These are phyloP conservation scores for Xylaria telfairii DNA, from an alignment of 495 filamentous ascomycete species.

Conservation along the genomic window DNA sequence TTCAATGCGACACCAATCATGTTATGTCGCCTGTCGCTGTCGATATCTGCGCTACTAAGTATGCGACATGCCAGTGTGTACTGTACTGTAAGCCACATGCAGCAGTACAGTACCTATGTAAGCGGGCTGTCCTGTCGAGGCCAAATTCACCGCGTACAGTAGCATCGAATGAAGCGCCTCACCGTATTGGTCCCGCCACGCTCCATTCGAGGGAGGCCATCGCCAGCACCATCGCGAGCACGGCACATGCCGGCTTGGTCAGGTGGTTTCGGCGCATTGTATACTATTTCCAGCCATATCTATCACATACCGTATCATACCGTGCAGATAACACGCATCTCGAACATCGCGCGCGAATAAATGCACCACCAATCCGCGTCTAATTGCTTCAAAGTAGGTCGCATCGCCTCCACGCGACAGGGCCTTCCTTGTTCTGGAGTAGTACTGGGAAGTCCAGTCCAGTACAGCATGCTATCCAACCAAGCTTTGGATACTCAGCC, in stretches of 20 bases:
- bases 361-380: slow-evolving; percentile 5
- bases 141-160: background rate
- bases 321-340: background rate
- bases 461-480: background rate
- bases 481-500: background rate
- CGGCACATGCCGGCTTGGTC: slow-evolving; percentile 8
- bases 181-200: background rate
- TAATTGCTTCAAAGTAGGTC: background rate
- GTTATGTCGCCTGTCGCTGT: slow-evolving; percentile 3
- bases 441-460: background rate
- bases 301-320: background rate
- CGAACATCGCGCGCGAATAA: background rate
- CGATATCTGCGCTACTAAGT: background rate
- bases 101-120: background rate
- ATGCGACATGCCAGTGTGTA: background rate
- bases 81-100: no score
- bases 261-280: slow-evolving; percentile 4
- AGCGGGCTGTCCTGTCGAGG: background rate
- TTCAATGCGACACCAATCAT: slow-evolving; percentile 1
- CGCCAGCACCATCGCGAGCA: background rate
- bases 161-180: background rate
- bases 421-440: slow-evolving; percentile 8
- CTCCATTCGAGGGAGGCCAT: background rate
- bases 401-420: background rate
- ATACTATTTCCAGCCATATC: background rate